Evolutionary conservation across 2,329 filamentous ascomycete genomes (phyloP), one percentile per base, ranked within the genome.

Genomic region (Stachybotrys echinatus): DNA sequence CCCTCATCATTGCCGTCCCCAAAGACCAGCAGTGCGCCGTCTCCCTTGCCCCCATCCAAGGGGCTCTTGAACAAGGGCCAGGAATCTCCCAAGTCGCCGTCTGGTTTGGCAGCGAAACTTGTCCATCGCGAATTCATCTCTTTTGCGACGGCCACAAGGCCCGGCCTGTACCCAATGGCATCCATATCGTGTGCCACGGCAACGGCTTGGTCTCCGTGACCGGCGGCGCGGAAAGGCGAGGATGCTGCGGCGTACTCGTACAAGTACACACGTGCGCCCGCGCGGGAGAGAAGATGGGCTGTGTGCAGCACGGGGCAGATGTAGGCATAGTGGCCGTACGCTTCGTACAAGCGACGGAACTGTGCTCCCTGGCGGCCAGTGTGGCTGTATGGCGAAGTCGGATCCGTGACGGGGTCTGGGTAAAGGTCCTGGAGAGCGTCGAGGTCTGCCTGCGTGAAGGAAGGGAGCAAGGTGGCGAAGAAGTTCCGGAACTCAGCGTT

Each of bases 271-370:
- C 53, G 55, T 8, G 68, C 68, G 22, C 72, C 65, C 23, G 54
- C 53, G 34, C 37, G 31, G 8, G 59, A 56, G 6, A 62, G 47
- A 12, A 71, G 71, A 49, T 77, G 69, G 0, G 78, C 81, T 0
- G 79, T 81, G 60, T 85, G 80, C 3, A 84, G 68, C 0, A 86
- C 80, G 0, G 84, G 83, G 20, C 79, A 80, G 45, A 84, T 78
- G 58, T 86, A 86, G 0, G 81, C 83, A 58, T 82, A 86, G 58
- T 86, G 78, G 0, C 74, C 78, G 61, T 87, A 87, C 0, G 80
- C 80, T 10, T 79, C 77, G 56, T 82, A 78, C 3, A 84, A 66
- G 2, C 83, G 73, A 47, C 73, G 72, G 67, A 77, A 85, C 60
- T 85, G 79, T 5, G 68, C 54, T 1, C 80, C 80, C n/a, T 74